Base-by-base conservation (phyloP, 164 flowering plant genomes). In the Echeveria elegans region DNA sequence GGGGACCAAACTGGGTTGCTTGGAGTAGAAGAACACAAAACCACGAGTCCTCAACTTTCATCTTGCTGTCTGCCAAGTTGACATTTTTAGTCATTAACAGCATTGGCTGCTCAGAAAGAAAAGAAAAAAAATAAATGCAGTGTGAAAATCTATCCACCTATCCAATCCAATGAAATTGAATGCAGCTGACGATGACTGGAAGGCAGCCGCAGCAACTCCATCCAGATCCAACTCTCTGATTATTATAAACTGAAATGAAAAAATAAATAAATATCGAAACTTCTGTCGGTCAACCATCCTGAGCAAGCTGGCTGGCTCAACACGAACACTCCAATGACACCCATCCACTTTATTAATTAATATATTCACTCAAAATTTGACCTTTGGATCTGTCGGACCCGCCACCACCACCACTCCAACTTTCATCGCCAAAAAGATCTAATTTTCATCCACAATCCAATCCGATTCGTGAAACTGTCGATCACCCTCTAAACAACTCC, bases 301-400 rank as follows among this genome's bases (percentile, higher is more conserved):
- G 12, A 23, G 14, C 29, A 52, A 52, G 58, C 58, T 52, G 58
- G 58, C 28, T 52, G 14, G 26, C 23, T 47, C 10, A 50, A n/a
- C n/a, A n/a, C n/a, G n/a, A n/a, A n/a, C 5, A 50, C 56, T 7
- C 58, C 58, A 23, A 7, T 48, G 23, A 48, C 53, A 19, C 0
- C 58, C 28, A 52, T 23, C 58, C 29, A 21, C 58, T 52, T 21
- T 7, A 34, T 3, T 34, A 34, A 3, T 52, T 21, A 52, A 1
- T 52, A n/a, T 6, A 52, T 52, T 52, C 29, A 52, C 58, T 21
- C 14, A n/a, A 52, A 23, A 23, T 12, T 21, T 21, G 58, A 52
- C 58, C 58, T 52, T 52, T 21, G 16, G 58, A 23, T 23, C 58
- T 21, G 58, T 23, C 28, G 58, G 58, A 52, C 58, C 58, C 58